Evolutionary conservation across 345 rosid genomes (phyloP), one percentile per base, ranked within the genome.

Genomic region (Corchorus capsularis): DNA sequence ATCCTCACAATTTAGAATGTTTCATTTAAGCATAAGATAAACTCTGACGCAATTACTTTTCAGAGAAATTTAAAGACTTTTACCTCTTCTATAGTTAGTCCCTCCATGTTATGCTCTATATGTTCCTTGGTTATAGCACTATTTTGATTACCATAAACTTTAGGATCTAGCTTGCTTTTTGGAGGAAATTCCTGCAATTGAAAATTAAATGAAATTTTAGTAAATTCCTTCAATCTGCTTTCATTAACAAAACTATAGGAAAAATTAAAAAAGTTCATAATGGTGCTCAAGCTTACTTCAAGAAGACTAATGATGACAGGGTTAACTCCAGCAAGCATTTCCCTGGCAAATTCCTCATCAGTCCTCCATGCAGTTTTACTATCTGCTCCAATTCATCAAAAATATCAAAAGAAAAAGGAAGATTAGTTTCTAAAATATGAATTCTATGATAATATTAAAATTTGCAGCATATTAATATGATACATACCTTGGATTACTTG

Each of bases 251-350:
- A 27, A 61, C 7, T 13, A 2, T 27, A 62, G 19, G 73, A 72
- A 3, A 54, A 2, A 17, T 19, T 49, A 75, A 63, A 75, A 63
- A 8, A 16, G 2, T 16, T 22, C 43, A 39, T 39, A 39, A 39
- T 2, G 3, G 9, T 32, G 17, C 50, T 46, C 16, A 14, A 49
- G 17, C 50, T 77, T 72, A 90, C 98, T 81, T 87, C 47, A 74
- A 92, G 93, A 63, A 81, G 86, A 65, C 88, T 78, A 71, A 93
- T 90, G 22, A 81, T 72, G 59, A 89, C 83, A 41, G 93, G 93
- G 77, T 93, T 87, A 12, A 87, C 74, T 0, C 96, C 98, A 61
- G 97, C 94, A 27, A 92, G 83, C 98, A 94, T 92, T 84, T 94
- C 92, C 82, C 98, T 87, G 0, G 86, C 89, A 17, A 94, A 94